Evolutionary conservation across 2,329 filamentous ascomycete species (phyloP).

Genomic region (Parascedosporium putredinis): DNA sequence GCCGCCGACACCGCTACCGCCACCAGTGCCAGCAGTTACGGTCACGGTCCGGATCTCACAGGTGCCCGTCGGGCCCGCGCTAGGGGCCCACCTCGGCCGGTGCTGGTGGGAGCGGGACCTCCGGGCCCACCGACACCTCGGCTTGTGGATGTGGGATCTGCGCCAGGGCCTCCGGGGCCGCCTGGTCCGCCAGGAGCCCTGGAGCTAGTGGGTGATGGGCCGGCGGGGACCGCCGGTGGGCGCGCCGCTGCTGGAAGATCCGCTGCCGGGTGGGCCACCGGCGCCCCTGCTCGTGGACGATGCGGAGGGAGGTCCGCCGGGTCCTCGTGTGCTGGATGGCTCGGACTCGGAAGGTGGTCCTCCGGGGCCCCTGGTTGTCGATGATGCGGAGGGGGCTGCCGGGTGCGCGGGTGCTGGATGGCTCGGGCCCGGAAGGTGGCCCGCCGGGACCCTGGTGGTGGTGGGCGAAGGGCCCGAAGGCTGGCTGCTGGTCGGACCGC

Average conservation of each 20-base stretch:
- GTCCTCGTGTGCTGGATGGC: not conserved
- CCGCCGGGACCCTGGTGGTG: not conserved
- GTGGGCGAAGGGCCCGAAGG: not conserved
- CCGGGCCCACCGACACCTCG: not conserved
- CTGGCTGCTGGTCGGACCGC: not conserved
- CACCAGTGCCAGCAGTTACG: not conserved
- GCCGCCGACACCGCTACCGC: not conserved
- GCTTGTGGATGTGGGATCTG: not conserved
- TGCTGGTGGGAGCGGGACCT: not conserved
- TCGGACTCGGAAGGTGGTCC: not conserved
- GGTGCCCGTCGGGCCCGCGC: not conserved
- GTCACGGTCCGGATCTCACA: not conserved
- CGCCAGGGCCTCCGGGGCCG: not conserved
- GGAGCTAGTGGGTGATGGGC: no score
- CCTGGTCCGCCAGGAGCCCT: not conserved
- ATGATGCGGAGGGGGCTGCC: no score
- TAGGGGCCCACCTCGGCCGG: not conserved
- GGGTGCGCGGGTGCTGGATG: not conserved
- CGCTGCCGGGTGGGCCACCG: not conserved
- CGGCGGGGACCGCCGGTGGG: no score
- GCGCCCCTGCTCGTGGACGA: no score
- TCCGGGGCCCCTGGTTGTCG: no score
- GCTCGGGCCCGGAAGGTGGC: not conserved
- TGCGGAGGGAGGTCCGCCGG: not conserved
- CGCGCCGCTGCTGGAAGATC: not conserved